Percentiles rank a stretch among this genome's conserved stretches.
Conservation (phyloP, 1,284 basidiomycete species). For the Cryptococcus sp. region DNA sequence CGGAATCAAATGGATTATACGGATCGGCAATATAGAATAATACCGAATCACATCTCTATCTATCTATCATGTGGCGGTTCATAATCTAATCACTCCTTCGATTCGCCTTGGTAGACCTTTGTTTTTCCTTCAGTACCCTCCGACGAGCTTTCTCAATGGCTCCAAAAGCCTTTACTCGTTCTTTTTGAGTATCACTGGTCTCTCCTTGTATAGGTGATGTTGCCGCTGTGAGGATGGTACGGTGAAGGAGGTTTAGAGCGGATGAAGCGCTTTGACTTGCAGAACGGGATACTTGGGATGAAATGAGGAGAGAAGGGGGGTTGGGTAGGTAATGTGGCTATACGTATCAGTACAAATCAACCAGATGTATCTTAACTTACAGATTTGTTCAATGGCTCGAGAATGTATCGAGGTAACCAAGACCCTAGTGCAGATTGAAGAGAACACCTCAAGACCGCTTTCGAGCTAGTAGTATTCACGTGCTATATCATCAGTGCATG, state of each 20-base stretch:
- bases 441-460: conserved; percentile 37
- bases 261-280: conserved; percentile 31
- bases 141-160: conserved; percentile 26
- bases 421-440: conserved; percentile 19
- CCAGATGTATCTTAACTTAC: conserved; percentile 21
- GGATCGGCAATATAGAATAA: neutral
- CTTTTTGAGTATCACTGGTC: conserved; percentile 33
- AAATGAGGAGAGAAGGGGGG: conserved; percentile 35
- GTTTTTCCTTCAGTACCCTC: conserved; percentile 29
- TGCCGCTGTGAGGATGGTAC: conserved; percentile 25
- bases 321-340: conserved; percentile 30
- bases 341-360: neutral
- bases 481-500: conserved; percentile 24
- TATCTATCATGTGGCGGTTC: neutral
- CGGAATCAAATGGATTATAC: neutral
- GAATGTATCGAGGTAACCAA: conserved; percentile 42
- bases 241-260: conserved; percentile 29
- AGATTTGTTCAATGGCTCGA: conserved; percentile 26
- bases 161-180: conserved; percentile 24
- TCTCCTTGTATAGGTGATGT: conserved; percentile 28
- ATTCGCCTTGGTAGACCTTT: conserved; percentile 23
- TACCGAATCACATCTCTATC: neutral
- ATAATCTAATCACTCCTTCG: conserved; percentile 1
- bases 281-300: conserved; percentile 33
- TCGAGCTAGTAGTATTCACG: conserved; percentile 48